Percentiles rank a stretch among this genome's conserved stretches.
Evolutionary conservation across 352 stramenopile species (phyloP).

Genomic region (Globisporangium takayamanum): DNA sequence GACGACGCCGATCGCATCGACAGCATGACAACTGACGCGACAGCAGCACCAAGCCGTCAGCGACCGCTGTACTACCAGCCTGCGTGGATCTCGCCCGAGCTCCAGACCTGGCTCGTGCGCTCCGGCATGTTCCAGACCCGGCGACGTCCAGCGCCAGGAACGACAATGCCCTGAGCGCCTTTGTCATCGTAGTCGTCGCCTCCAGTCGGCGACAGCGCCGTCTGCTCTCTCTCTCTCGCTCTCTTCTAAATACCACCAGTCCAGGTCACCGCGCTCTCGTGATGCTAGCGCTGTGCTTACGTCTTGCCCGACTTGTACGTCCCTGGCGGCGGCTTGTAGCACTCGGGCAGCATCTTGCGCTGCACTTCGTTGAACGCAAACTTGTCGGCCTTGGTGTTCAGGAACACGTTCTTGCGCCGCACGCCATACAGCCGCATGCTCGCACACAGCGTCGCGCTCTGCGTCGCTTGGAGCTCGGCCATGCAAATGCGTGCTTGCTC

Average conservation of each 20-base stretch:
- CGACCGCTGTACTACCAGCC: conserved; percentile 36
- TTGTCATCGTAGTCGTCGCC: neutral
- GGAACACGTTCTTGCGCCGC: conserved; percentile 72
- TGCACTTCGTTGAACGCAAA: conserved; percentile 88
- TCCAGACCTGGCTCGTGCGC: conserved; percentile 37
- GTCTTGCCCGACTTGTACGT: conserved; percentile 85
- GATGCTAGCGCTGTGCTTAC: conserved; percentile 10
- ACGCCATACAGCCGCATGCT: conserved; percentile 76
- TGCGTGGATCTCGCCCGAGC: conserved; percentile 56
- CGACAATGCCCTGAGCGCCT: neutral
- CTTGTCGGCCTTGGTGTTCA: conserved; percentile 81
- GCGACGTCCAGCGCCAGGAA: neutral
- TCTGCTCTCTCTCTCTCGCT: neutral
- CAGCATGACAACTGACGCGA: neutral
- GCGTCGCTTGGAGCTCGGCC: conserved; percentile 45
- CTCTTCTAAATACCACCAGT: neutral
- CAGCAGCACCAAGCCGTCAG: conserved; percentile 5
- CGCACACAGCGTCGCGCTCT: conserved; percentile 47
- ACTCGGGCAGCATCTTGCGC: conserved; percentile 78
- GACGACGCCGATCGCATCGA: neutral
- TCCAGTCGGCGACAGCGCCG: neutral
- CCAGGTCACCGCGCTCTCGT: conserved; percentile 9
- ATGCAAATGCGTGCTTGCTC: conserved; percentile 81
- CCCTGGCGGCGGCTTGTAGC: conserved; percentile 73
- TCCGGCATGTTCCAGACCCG: conserved; percentile 44